These are phyloP conservation scores for Geranium rotundifolium DNA, from an alignment of 345 rosid species.

Conservation along the genomic window DNA sequence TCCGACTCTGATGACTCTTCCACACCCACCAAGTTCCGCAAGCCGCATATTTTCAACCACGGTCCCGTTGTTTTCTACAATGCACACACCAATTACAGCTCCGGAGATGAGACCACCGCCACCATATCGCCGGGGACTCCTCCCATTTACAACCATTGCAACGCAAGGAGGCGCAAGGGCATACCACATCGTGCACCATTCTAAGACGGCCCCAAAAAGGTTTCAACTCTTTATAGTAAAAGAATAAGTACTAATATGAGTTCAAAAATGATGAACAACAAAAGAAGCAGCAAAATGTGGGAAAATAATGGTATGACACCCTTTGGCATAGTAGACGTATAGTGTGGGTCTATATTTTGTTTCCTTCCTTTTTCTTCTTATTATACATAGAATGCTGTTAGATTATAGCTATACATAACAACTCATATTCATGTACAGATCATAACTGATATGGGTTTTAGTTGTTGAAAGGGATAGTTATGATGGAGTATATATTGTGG, in stretches of 20 bases:
- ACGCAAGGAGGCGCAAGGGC: constrained; percentile 43
- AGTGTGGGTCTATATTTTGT: constrained; percentile 4
- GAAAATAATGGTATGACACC: not conserved
- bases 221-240: not conserved
- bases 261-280: no score
- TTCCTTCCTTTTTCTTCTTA: not conserved
- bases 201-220: not conserved
- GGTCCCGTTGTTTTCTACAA: constrained; percentile 36
- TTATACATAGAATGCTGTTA: not conserved
- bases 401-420: not conserved
- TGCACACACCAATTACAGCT: constrained; percentile 21
- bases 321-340: constrained; percentile 3
- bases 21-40: constrained; percentile 59
- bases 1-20: constrained; percentile 68
- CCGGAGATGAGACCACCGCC: constrained; percentile 19
- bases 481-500: not conserved
- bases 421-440: constrained; percentile 6
- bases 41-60: constrained; percentile 43
- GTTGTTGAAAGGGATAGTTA: constrained; percentile 1
- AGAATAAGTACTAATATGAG: not conserved
- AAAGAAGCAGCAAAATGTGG: not conserved
- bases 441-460: constrained; percentile 2
- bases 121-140: constrained; percentile 31
- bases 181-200: constrained; percentile 37
- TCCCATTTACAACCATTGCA: constrained; percentile 30